Base-by-base conservation (phyloP, 768 basidiomycete genomes). In the Mycena metata region DNA sequence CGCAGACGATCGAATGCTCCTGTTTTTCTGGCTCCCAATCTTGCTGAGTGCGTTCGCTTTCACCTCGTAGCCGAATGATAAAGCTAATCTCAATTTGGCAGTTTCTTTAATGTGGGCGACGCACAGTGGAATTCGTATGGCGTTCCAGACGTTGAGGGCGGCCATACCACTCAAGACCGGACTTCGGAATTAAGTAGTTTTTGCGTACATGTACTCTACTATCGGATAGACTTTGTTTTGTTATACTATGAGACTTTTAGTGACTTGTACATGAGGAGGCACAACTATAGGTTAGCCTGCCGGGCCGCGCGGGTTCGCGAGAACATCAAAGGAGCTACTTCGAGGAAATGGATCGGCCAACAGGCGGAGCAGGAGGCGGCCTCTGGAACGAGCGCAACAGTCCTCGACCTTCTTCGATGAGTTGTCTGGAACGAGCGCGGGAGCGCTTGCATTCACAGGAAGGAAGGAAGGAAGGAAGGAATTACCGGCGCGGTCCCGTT, bases 21-120 rank as follows among this genome's bases (percentile, higher is more conserved):
- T 93, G 41, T 76, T 91, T 46, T 96, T 96, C 83, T 96, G 94
- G 94, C 83, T 96, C 72, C 94, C 94, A 19, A 93, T 95, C 74
- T 83, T 96, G 11, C 78, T 95, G 66, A 79, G 93, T 95, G 73
- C 82, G 93, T 89, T 12, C 39, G 24, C 39, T 41, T 61, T 21
- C 41, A 60, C 39, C 26, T 59, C 12, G 17, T 59, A 30, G n/a
- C 35, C 43, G 33, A 56, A 61, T 42, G 35, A 55, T 30, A 30
- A n/a, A n/a, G n/a, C 30, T 30, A 30, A 30, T 30, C 26, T n/a
- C 45, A 5, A 64, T 49, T 69, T 50, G 23, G 15, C 66, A 90
- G 89, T 90, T 69, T 90, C 90, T 60, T 79, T 89, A 58, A 74
- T 90, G 60, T 90, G 89, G 89, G 86, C 87, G 66, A 80, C 88